Evolutionary conservation across 1,284 basidiomycete genomes (phyloP), one percentile per base, ranked within the genome.

Genomic region (Puccinia coronata): DNA sequence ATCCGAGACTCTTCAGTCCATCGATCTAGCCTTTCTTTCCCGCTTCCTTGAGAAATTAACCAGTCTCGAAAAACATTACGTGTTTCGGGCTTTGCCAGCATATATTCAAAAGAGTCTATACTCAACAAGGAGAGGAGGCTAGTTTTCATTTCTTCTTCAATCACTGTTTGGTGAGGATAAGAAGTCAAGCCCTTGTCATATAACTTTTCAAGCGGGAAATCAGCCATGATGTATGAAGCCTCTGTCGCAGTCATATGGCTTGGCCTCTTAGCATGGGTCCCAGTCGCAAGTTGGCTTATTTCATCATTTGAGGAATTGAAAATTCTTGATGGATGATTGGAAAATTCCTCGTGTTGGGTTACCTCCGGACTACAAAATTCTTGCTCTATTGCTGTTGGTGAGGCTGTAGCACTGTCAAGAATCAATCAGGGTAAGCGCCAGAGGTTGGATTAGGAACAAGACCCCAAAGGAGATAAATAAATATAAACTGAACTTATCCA

Each of bases 1-100:
- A 74, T 61, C 12, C 51, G 57, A 63, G 79, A 59, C 39, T 80
- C 79, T 61, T 80, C 79, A 61, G 57, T 63, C 55, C 55, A 80
- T 43, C 61, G 69, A 74, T 80, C 69, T 11, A 80, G 34, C 59
- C 74, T 53, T 28, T 65, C 67, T 36, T n/a, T n/a, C n/a, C 20
- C 28, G 8, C 28, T 51, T 36, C 47, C 34, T 47, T 63, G 57
- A 6, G 25, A 28, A 28, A 73, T 67, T 16, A 80, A 61, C 79
- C 79, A 80, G 23, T 65, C 51, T 11, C 69, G 69, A 55, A 80
- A 80, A 20, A 61, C 61, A 4, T 36, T 67, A 16, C 79, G 69
- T 25, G 70, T 59, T 31, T 49, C 70, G 36, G 47, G n/a, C 36
- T 80, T 74, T 31, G 70, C 41, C 0, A 80, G 23, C 51, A 80